Conservation (phyloP, 805 yeast genomes). For the Candida vartiovaarae region DNA sequence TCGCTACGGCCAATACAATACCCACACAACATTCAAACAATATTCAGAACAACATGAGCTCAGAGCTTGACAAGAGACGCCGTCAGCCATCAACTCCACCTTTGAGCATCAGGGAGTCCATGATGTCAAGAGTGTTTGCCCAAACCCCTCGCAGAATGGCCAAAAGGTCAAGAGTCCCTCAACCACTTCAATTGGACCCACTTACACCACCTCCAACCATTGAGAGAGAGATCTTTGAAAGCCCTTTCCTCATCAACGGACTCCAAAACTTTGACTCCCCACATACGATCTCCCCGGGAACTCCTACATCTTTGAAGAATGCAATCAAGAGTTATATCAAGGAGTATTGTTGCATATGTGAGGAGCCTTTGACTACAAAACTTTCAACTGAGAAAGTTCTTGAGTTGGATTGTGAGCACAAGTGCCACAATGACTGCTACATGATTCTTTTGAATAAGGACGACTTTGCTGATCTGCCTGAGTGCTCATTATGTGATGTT, state of each 20-base stretch:
- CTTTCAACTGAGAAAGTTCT: constrained; percentile 37
- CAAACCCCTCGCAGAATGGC: constrained; percentile 13
- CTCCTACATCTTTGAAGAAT: constrained; percentile 1
- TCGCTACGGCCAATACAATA: too few species aligned
- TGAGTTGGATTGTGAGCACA: constrained; percentile 36
- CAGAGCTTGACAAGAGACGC: constrained; percentile 5
- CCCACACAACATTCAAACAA: too few species aligned
- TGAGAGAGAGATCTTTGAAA: background rate
- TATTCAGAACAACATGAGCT: too few species aligned
- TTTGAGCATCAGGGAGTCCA: constrained; percentile 3
- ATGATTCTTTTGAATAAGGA: constrained; percentile 23
- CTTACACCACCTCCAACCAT: constrained; percentile 21
- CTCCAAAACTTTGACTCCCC: too few species aligned
- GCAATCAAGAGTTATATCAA: constrained; percentile 15
- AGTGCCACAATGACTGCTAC: constrained; percentile 38
- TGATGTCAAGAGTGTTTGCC: constrained; percentile 2
- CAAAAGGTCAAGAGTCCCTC: constrained; percentile 19
- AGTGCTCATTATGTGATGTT: constrained; percentile 23
- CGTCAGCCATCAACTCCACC: constrained; percentile 1
- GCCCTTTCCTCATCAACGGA: background rate
- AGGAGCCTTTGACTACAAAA: constrained; percentile 32
- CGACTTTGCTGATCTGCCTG: constrained; percentile 16
- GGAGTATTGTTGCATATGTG: constrained; percentile 36
- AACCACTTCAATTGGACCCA: constrained; percentile 15
- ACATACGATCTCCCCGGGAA: background rate